Conservation (phyloP, 306 rosid genomes). For the Neltuma alba region DNA sequence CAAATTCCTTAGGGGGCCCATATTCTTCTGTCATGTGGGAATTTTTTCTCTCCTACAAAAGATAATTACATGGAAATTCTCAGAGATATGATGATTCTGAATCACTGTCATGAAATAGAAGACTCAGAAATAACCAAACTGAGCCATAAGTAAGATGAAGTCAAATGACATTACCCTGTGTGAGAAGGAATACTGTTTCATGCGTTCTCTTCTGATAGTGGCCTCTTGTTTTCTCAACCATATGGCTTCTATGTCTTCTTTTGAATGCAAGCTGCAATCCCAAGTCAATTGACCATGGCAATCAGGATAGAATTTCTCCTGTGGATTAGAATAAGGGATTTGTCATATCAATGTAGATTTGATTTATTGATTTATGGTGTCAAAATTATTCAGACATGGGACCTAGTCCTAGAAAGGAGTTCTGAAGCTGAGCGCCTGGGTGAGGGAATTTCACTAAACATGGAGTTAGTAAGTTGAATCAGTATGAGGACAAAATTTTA, state of each 20-base stretch:
- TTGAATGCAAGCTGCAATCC: constrained; percentile 62
- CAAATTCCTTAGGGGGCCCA: constrained; percentile 28
- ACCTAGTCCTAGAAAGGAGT: constrained; percentile 8
- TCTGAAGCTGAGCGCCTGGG: not conserved
- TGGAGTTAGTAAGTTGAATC: not conserved
- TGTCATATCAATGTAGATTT: constrained; percentile 13
- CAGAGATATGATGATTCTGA: not conserved
- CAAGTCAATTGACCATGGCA: constrained; percentile 52
- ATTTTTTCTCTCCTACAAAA: constrained; percentile 62
- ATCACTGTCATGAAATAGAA: not conserved
- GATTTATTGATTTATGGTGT: constrained; percentile 8
- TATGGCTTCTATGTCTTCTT: constrained; percentile 64
- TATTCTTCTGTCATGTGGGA: constrained; percentile 52
- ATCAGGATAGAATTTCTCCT: constrained; percentile 49
- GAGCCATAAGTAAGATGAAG: not conserved
- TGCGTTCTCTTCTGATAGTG: constrained; percentile 69
- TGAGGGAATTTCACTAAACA: not conserved
- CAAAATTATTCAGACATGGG: constrained; percentile 15
- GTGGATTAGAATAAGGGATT: constrained; percentile 18
- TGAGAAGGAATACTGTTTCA: constrained; percentile 80
- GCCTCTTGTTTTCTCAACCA: constrained; percentile 77
- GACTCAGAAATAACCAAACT: constrained; percentile 12
- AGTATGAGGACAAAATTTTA: not conserved
- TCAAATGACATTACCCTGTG: constrained; percentile 57
- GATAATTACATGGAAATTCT: constrained; percentile 4